These are phyloP conservation scores for Suaeda aralocaspica DNA, from an alignment of 148 eudicot genomes.

Conservation along the genomic window DNA sequence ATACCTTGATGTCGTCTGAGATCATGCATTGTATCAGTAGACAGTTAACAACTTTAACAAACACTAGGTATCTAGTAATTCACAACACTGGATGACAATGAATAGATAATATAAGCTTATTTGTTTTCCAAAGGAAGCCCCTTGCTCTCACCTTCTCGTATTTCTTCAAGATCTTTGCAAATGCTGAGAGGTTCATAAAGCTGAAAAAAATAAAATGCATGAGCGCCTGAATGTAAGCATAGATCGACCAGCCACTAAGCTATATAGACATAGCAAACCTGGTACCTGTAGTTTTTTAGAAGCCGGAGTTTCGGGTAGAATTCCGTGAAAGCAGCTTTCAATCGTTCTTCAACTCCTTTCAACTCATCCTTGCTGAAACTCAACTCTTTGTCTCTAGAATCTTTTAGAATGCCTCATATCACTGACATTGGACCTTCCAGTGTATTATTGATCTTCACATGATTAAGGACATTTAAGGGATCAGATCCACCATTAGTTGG, in stretches of 20 bases:
- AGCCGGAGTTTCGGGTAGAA: slow-evolving; percentile 64
- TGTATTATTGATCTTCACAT: slow-evolving; percentile 48
- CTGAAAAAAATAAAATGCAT: slow-evolving; percentile 29
- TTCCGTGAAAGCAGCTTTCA: slow-evolving; percentile 51
- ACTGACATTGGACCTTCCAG: slow-evolving; percentile 55
- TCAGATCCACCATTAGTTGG: slow-evolving; percentile 15
- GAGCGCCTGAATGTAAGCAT: not conserved
- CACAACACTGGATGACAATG: not conserved
- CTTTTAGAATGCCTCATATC: slow-evolving; percentile 46
- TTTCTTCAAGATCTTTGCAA: slow-evolving; percentile 83
- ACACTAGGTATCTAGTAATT: slow-evolving; percentile 4
- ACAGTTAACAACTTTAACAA: not conserved
- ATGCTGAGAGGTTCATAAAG: slow-evolving; percentile 68
- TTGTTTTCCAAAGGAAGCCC: not conserved
- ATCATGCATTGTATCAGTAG: slow-evolving; percentile 22
- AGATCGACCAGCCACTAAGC: not conserved
- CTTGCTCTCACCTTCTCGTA: slow-evolving; percentile 70
- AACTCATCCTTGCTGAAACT: slow-evolving; percentile 60
- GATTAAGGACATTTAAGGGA: slow-evolving; percentile 49
- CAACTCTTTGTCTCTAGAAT: slow-evolving; percentile 46
- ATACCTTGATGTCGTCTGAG: slow-evolving; percentile 53
- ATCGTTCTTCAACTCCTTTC: slow-evolving; percentile 51
- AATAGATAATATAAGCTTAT: not conserved
- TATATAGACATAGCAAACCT: not conserved
- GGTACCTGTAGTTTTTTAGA: slow-evolving; percentile 63